Base-by-base conservation (phyloP, 768 basidiomycete species). In the Termitomyces sp. region DNA sequence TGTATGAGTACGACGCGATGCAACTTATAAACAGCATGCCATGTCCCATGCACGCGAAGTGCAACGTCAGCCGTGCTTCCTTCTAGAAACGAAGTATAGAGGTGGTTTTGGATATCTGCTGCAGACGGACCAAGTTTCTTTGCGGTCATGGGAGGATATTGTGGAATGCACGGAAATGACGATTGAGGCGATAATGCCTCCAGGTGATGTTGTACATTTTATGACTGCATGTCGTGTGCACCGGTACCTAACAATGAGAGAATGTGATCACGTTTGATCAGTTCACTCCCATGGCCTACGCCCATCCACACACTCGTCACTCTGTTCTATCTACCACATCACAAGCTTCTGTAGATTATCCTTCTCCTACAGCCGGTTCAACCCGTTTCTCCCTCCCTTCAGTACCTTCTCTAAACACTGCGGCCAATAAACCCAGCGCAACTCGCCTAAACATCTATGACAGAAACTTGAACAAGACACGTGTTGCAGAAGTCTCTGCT, bases 1-100 rank as follows among this genome's bases (percentile, higher is more conserved):
- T 96, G 95, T 46, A 93, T 92, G 60, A 96, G 85, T 41, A 97
- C 85, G 55, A 95, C 87, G 28, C 86, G 82, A 72, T 97, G 95
- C 6, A 94, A 77, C 47, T 78, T 82, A 75, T 95, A 97, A 38
- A 84, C 75, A 1, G 90, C 89, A 51, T 74, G 71, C 93, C 81
- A 82, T 3, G 85, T 77, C 4, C 84, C 88, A 30, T 76, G 73
- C 20, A 95, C 81, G 50, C 82, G 77, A 49, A 97, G 75, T 44
- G 85, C 80, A 63, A 95, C 85, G 74, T 96, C 95, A 18, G 91
- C 81, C 0, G 92, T 91, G 60, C 78, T 80, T 28, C 83, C 83
- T 58, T 84, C 76, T 5, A 94, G 75, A 69, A 95, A 87, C 5
- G 89, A 83, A 43, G 74, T 68, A 71, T 93, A 93, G 26, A 95